phyloP scores from a whole-genome alignment of 2,329 filamentous ascomycete genomes.

The Ceratocystis eucalypticola region DNA sequence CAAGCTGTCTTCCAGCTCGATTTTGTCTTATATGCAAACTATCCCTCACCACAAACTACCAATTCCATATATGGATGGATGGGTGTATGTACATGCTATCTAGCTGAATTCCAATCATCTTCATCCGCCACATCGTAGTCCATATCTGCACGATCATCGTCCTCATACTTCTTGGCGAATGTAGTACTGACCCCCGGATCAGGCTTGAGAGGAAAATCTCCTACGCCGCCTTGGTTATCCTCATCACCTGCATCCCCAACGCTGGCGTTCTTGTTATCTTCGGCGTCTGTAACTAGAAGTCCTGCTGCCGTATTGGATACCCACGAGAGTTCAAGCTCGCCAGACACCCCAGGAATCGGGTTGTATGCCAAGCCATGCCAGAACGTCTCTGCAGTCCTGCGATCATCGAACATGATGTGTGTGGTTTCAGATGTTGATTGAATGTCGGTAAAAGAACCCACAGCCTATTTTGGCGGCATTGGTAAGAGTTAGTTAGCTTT shows the following conservation, averaged over 20 bases:
- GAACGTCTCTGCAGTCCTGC: slow-evolving; percentile 58
- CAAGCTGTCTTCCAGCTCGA: too few species aligned
- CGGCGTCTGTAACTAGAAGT: slow-evolving; percentile 21
- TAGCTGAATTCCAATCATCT: slow-evolving; percentile 30
- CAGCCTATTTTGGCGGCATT: slow-evolving; percentile 31
- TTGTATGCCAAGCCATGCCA: slow-evolving; percentile 44
- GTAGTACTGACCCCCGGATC: neutral
- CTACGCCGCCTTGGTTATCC: neutral
- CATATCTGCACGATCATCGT: slow-evolving; percentile 31
- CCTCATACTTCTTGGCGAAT: slow-evolving; percentile 22
- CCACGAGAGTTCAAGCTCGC: slow-evolving; percentile 55
- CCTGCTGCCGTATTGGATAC: slow-evolving; percentile 26
- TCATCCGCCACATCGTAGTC: slow-evolving; percentile 43
- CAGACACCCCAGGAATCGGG: slow-evolving; percentile 47
- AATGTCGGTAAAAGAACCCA: slow-evolving; percentile 49
- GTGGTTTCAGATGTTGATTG: slow-evolving; percentile 35
- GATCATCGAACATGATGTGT: slow-evolving; percentile 50
- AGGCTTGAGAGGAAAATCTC: neutral
- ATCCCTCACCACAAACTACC: neutral
- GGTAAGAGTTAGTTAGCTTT: neutral
- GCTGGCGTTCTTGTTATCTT: slow-evolving; percentile 16
- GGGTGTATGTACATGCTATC: neutral
- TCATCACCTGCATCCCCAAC: slow-evolving; percentile 18
- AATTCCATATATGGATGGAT: neutral
- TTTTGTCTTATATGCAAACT: too few species aligned